These are phyloP conservation scores for Chlorella ohadii DNA, from an alignment of 139 green algal genomes.

Conservation along the genomic window DNA sequence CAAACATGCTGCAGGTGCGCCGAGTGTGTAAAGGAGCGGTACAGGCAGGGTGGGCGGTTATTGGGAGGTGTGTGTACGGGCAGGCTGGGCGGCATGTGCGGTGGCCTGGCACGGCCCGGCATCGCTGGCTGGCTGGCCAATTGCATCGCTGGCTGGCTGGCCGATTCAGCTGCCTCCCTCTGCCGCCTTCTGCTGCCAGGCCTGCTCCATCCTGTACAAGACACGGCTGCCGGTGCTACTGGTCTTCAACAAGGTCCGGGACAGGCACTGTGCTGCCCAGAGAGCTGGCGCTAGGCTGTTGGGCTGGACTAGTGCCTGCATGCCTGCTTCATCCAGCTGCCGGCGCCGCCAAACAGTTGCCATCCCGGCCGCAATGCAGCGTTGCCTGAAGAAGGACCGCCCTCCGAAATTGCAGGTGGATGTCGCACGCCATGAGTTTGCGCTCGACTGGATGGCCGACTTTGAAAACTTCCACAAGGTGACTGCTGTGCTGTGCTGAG, in stretches of 20 bases:
- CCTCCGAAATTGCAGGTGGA: slow-evolving; percentile 50
- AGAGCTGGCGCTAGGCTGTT: too few species aligned
- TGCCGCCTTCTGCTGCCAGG: slow-evolving; percentile 36
- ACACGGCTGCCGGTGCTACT: slow-evolving; percentile 93
- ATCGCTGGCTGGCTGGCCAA: too few species aligned
- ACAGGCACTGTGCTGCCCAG: too few species aligned
- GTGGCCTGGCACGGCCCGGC: not conserved
- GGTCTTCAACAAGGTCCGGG: slow-evolving; percentile 97
- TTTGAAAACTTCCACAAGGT: slow-evolving; percentile 83
- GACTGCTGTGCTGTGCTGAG: too few species aligned
- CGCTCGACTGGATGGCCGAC: slow-evolving; percentile 93
- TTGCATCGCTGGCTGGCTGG: too few species aligned
- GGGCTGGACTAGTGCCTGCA: too few species aligned
- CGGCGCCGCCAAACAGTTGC: too few species aligned
- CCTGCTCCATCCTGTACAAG: slow-evolving; percentile 98
- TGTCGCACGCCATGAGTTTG: slow-evolving; percentile 87
- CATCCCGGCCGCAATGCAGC: too few species aligned
- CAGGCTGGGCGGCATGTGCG: not conserved
- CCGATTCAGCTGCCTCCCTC: too few species aligned
- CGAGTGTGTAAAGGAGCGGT: not conserved
- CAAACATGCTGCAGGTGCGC: slow-evolving; percentile 96
- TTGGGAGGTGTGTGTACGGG: not conserved
- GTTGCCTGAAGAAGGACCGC: too few species aligned
- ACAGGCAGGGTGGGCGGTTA: too few species aligned
- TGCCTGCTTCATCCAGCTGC: too few species aligned